Conservation (phyloP, 495 filamentous ascomycete genomes). For the Chaetomium fimeti region DNA sequence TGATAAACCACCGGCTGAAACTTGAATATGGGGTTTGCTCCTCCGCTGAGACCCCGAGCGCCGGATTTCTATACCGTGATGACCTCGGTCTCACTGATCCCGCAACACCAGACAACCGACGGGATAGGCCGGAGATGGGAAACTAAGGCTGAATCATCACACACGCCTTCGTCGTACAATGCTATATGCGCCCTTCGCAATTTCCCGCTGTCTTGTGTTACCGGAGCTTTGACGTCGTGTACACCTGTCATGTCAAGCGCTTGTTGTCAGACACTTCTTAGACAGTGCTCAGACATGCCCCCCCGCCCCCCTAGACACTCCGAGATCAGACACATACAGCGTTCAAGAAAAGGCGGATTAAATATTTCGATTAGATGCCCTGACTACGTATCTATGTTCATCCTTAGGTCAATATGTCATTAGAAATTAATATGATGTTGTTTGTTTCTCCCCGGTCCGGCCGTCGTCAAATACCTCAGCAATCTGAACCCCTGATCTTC, state of each 20-base stretch:
- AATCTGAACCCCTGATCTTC: neutral
- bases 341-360: neutral
- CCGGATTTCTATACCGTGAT: too few species aligned
- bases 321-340: neutral
- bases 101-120: too few species aligned
- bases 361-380: conserved; percentile 1
- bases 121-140: neutral
- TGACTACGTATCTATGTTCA: neutral
- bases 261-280: neutral
- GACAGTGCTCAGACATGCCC: neutral
- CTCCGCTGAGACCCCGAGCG: too few species aligned
- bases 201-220: neutral
- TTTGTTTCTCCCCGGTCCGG: neutral
- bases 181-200: neutral
- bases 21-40: too few species aligned
- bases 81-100: too few species aligned
- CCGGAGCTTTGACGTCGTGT: neutral
- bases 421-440: neutral
- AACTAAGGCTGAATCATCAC: neutral
- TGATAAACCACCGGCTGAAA: too few species aligned
- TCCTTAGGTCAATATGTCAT: neutral
- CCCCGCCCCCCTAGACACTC: neutral
- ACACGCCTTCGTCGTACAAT: neutral
- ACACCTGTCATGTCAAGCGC: neutral
- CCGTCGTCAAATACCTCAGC: neutral